These are phyloP conservation scores for Cercospora sp. DNA, from an alignment of 2,329 filamentous ascomycete genomes.

Conservation along the genomic window DNA sequence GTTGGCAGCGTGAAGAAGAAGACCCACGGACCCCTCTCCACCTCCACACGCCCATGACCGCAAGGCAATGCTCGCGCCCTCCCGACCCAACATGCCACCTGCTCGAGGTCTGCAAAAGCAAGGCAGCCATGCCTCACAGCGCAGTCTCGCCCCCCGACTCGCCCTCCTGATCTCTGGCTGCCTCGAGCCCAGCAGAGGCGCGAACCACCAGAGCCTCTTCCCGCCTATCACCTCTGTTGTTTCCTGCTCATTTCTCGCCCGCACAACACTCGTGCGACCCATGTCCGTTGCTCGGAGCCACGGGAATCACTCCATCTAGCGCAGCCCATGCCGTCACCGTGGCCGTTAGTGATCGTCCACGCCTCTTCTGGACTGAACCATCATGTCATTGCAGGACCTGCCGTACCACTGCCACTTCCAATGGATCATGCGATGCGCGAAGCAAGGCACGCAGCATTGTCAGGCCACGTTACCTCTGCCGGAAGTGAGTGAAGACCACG, in stretches of 20 bases:
- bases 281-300: conserved; percentile 2
- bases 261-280: not conserved
- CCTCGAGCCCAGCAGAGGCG: not conserved
- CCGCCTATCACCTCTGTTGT: not conserved
- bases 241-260: conserved; percentile 4
- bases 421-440: not conserved
- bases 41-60: not conserved
- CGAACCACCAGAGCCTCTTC: not conserved
- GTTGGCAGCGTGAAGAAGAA: not conserved
- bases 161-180: not conserved
- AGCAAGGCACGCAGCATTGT: not conserved
- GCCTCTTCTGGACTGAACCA: not conserved
- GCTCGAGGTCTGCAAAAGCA: not conserved
- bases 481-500: not conserved
- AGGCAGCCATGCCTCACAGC: not conserved
- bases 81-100: not conserved
- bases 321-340: not conserved
- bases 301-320: conserved; percentile 2
- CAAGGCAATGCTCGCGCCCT: conserved; percentile 5
- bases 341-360: not conserved
- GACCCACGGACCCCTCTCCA: not conserved
- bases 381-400: not conserved
- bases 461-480: not conserved
- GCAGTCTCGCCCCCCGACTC: not conserved
- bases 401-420: not conserved